These are phyloP conservation scores for Acacia acuminata DNA, from an alignment of 306 rosid genomes.

Conservation along the genomic window DNA sequence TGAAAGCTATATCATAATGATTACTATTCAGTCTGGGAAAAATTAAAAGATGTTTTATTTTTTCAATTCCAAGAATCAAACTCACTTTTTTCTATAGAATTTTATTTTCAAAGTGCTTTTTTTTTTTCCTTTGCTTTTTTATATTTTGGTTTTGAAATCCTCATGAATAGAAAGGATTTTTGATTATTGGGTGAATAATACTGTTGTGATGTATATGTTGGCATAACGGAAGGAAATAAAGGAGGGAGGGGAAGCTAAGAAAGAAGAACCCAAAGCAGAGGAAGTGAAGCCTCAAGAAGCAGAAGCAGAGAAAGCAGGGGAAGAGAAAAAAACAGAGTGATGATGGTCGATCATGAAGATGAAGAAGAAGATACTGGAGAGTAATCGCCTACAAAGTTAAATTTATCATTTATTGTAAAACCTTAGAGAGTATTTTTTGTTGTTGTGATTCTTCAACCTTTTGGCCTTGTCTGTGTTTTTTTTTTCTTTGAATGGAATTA, in stretches of 20 bases:
- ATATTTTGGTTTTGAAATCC: not conserved
- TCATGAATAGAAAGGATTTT: not conserved
- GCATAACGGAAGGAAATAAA: constrained; percentile 26
- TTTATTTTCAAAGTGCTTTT: not conserved
- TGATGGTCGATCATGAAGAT: not conserved
- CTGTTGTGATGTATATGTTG: not conserved
- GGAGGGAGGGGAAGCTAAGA: not conserved
- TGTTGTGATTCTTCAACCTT: not conserved
- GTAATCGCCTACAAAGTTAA: not conserved
- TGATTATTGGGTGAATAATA: not conserved
- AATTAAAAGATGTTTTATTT: not conserved
- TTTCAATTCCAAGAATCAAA: not conserved
- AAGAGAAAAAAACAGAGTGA: constrained; percentile 15
- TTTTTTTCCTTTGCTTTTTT: not conserved
- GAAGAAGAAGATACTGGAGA: not conserved
- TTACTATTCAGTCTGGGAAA: not conserved
- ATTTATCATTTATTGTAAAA: not conserved
- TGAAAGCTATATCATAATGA: not conserved
- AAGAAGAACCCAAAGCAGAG: not conserved
- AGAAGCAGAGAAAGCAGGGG: not conserved
- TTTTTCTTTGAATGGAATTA: not conserved
- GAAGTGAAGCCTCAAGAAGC: not conserved
- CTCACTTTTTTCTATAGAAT: not conserved
- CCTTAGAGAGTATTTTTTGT: not conserved
- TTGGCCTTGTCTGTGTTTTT: not conserved